Evolutionary conservation across 1,284 basidiomycete genomes (phyloP), one percentile per base, ranked within the genome.

Genomic region (Cystobasidium slooffiae): DNA sequence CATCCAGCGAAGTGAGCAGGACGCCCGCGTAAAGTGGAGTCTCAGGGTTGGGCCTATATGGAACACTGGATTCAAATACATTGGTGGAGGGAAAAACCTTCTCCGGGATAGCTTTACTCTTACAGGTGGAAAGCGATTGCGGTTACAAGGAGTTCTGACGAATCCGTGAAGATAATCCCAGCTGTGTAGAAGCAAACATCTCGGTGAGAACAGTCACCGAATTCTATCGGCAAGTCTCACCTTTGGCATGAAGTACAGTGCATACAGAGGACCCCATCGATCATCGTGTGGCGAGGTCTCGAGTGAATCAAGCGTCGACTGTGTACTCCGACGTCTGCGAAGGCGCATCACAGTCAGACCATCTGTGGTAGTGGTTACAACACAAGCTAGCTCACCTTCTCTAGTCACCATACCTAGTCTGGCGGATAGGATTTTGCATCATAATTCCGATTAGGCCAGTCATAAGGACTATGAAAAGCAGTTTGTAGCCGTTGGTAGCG

Each of bases 401-500:
- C 82, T 82, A 16, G 85, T 86, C 4, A 85, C 84, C 51, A 85
- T 83, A 6, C 87, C 87, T 3, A 88, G 79, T 44, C 86, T 80
- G n/a, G 85, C 84, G 0, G 85, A 81, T 37, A 85, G 81, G 46
- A 84, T 80, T 75, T 84, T n/a, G 84, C 66, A 93, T 85, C 72
- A 91, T 86, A 1, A 91, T 88, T 10, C 92, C 94, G 70, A 93
- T 89, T n/a, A 94, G 79, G n/a, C 92, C 92, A 0, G 94, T 87
- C 18, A 96, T 80, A 1, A 97, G 86, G 12, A 97, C 89, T 62
- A 96, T 86, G 80, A 95, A 94, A 49, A 97, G 86, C 43, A 96
- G 86, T 77, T 89, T 88, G 84, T 94, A 96, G 0, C 93, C 93
- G 58, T 78, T 81, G 41, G 80, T 76, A 18, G 80, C 79, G 22